A percentile compares a stretch with the other conserved stretches of the same genome.
Conservation (phyloP, 305 asterid species). For the Caryopteris hybrid region DNA sequence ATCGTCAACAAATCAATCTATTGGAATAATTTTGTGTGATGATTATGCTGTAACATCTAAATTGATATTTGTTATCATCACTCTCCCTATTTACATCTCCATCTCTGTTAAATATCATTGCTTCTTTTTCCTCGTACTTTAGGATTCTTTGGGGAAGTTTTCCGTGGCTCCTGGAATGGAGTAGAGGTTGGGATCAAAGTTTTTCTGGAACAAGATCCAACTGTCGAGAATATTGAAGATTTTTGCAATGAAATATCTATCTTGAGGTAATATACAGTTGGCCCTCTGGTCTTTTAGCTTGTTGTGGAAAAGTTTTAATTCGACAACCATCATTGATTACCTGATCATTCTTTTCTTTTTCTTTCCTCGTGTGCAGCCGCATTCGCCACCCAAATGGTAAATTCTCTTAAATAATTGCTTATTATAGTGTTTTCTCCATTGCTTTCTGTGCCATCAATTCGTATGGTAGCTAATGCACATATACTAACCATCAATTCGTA, state of each 20-base stretch:
- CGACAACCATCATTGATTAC: slow-evolving; percentile 2
- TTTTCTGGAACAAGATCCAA: slow-evolving; percentile 89
- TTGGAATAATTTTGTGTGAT: not conserved
- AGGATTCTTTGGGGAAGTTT: slow-evolving; percentile 99
- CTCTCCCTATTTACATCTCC: slow-evolving; percentile 5
- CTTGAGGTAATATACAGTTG: slow-evolving; percentile 50
- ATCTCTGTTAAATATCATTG: not conserved
- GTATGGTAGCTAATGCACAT: slow-evolving; percentile 4
- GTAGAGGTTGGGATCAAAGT: slow-evolving; percentile 88
- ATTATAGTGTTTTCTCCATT: not conserved
- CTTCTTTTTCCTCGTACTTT: slow-evolving; percentile 2
- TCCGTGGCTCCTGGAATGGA: slow-evolving; percentile 97
- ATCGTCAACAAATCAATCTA: not conserved
- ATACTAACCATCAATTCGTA: not conserved
- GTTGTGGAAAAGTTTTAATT: not conserved
- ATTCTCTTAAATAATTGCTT: slow-evolving; percentile 16
- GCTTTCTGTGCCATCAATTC: not conserved
- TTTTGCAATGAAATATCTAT: slow-evolving; percentile 92
- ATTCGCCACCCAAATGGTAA: slow-evolving; percentile 98
- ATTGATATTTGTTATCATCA: not conserved
- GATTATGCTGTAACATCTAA: not conserved
- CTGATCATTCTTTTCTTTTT: slow-evolving; percentile 11
- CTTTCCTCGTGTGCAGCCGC: slow-evolving; percentile 61
- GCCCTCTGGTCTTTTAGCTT: slow-evolving; percentile 9
- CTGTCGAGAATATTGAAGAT: slow-evolving; percentile 93